Evolutionary conservation across 768 basidiomycete species (phyloP).

Genomic region (Suillus discolor): DNA sequence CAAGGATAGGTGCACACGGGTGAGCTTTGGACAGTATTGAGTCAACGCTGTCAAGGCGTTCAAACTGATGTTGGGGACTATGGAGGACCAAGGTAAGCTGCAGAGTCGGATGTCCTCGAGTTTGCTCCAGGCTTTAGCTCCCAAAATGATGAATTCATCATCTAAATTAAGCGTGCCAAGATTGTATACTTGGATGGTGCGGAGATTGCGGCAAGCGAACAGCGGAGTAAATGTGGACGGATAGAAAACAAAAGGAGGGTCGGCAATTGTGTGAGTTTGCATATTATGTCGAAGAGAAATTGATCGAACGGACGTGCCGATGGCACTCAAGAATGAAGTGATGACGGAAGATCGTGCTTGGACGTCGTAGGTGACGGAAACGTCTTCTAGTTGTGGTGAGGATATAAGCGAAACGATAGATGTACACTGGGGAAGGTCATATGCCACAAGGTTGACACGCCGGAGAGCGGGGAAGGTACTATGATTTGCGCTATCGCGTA

Average conservation of each 20-base stretch:
- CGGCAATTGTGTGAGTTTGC: conserved; percentile 20
- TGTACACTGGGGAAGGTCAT: conserved; percentile 31
- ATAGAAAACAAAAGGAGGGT: conserved; percentile 25
- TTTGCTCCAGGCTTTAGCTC: conserved; percentile 28
- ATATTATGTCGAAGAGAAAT: conserved; percentile 32
- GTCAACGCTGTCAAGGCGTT: conserved; percentile 24
- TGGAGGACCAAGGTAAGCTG: conserved; percentile 28
- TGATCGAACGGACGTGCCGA: conserved; percentile 11
- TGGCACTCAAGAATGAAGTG: conserved; percentile 24
- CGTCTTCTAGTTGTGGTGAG: conserved; percentile 23
- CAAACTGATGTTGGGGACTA: conserved; percentile 13
- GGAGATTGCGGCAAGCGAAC: conserved; percentile 22
- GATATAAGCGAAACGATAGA: conserved; percentile 26
- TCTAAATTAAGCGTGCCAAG: conserved; percentile 31
- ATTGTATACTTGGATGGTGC: conserved; percentile 25
- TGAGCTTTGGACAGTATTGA: conserved; percentile 20
- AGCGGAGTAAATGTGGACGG: conserved; percentile 28
- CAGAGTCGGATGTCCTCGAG: conserved; percentile 30
- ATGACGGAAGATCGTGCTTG: conserved; percentile 26
- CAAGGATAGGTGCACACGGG: conserved; percentile 25
- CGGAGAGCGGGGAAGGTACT: conserved; percentile 23
- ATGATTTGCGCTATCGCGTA: conserved; percentile 12
- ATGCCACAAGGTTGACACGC: conserved; percentile 25
- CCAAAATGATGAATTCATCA: conserved; percentile 27
- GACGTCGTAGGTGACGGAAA: conserved; percentile 29